These are phyloP conservation scores for Myxozyma lipomycoides DNA, from an alignment of 805 yeast genomes.

Conservation along the genomic window DNA sequence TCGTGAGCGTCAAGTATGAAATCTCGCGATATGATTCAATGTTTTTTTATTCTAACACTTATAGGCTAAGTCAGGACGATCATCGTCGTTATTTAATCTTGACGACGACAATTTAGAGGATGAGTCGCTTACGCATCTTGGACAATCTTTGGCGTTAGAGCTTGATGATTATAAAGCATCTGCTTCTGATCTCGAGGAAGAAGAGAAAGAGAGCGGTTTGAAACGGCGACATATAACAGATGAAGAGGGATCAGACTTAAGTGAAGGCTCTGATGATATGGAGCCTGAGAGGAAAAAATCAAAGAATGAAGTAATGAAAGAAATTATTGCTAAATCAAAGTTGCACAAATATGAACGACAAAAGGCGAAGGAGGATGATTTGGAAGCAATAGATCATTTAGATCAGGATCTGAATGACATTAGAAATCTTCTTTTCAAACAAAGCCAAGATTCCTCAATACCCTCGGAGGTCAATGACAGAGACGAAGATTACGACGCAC, in stretches of 20 bases:
- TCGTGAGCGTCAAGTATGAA: slow-evolving; percentile 69
- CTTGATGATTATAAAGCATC: slow-evolving; percentile 45
- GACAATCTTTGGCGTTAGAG: slow-evolving; percentile 59
- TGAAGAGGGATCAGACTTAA: slow-evolving; percentile 30
- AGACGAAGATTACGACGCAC: slow-evolving; percentile 37
- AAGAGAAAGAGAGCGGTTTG: slow-evolving; percentile 33
- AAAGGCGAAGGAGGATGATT: slow-evolving; percentile 39
- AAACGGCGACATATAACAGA: slow-evolving; percentile 1
- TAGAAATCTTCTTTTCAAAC: slow-evolving; percentile 15
- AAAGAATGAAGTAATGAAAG: slow-evolving; percentile 45
- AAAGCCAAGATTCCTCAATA: not conserved
- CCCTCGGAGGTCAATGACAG: slow-evolving; percentile 8
- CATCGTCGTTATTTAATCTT: slow-evolving; percentile 60
- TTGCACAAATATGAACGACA: slow-evolving; percentile 43
- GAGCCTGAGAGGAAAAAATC: slow-evolving; percentile 39
- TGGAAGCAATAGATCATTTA: slow-evolving; percentile 37
- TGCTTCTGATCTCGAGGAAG: slow-evolving; percentile 38
- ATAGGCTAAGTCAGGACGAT: slow-evolving; percentile 16
- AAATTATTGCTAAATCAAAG: slow-evolving; percentile 43
- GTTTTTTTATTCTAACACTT: too few species aligned
- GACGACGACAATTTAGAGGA: slow-evolving; percentile 57
- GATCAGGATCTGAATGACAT: slow-evolving; percentile 38
- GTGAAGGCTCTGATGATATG: slow-evolving; percentile 42
- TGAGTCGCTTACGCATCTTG: slow-evolving; percentile 68
- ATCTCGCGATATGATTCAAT: too few species aligned